Percentiles rank a stretch among this genome's conserved stretches.
Conservation (phyloP, 164 flowering plant genomes). For the Umbilicus rupestris region DNA sequence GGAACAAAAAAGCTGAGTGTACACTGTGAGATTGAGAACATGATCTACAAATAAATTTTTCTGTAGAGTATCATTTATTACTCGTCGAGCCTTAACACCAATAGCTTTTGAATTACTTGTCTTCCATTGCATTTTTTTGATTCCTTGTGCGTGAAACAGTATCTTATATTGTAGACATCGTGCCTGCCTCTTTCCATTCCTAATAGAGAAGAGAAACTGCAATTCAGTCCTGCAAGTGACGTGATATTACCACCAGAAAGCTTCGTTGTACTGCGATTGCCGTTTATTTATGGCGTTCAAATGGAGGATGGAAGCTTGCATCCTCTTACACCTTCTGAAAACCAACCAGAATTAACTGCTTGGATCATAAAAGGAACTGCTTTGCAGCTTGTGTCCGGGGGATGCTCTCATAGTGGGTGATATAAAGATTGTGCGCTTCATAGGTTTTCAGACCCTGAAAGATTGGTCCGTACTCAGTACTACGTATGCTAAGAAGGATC, state of each 20-base stretch:
- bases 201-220: slow-evolving; percentile 43
- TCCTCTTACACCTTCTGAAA: slow-evolving; percentile 56
- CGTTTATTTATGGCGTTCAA: slow-evolving; percentile 77
- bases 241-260: slow-evolving; percentile 89
- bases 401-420: slow-evolving; percentile 21
- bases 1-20: too few species aligned
- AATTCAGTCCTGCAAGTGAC: slow-evolving; percentile 59
- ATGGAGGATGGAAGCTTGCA: slow-evolving; percentile 44
- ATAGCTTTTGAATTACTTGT: neutral
- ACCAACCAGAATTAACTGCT: slow-evolving; percentile 77
- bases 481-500: neutral
- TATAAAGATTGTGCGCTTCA: neutral
- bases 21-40: too few species aligned
- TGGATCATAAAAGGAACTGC: slow-evolving; percentile 59
- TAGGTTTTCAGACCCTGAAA: neutral
- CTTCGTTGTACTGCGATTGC: slow-evolving; percentile 66
- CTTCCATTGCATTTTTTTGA: neutral
- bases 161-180: slow-evolving; percentile 37
- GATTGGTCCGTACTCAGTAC: neutral
- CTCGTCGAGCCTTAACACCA: neutral
- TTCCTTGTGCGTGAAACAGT: neutral
- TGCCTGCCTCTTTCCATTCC: slow-evolving; percentile 49
- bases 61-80: neutral
- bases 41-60: neutral
- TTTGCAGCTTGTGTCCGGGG: slow-evolving; percentile 52